phyloP scores from a whole-genome alignment of 78 protist genomes.

The Isochrysis galbana region DNA sequence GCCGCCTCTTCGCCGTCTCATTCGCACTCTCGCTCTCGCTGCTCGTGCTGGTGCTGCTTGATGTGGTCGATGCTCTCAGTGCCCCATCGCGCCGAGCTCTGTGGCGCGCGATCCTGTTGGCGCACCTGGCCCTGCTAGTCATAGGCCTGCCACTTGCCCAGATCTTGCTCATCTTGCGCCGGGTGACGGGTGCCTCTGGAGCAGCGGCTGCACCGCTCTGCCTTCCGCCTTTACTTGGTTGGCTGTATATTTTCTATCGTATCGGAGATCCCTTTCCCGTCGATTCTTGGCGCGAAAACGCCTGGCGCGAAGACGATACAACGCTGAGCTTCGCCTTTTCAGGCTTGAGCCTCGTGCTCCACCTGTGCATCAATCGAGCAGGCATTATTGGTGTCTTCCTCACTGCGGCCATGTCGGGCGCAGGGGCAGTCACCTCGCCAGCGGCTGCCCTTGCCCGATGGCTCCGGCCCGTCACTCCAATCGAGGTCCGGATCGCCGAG shows the following conservation, averaged over 20 bases:
- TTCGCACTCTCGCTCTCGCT: not conserved
- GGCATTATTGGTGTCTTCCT: not conserved
- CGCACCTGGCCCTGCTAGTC: not conserved
- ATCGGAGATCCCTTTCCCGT: not conserved
- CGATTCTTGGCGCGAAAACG: too few species aligned
- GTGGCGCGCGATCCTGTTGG: not conserved
- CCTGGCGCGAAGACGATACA: not conserved
- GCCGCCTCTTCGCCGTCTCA: not conserved
- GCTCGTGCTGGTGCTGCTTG: not conserved
- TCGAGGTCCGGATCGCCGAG: not conserved
- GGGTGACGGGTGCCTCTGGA: not conserved
- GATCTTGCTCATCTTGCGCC: not conserved
- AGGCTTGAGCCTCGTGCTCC: not conserved
- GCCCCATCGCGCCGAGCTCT: not conserved
- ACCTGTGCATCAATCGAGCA: not conserved
- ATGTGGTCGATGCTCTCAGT: not conserved
- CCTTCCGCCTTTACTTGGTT: not conserved
- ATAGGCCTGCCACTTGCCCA: not conserved
- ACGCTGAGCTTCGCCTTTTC: too few species aligned
- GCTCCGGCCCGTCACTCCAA: not conserved
- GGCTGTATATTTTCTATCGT: not conserved
- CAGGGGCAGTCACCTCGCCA: not conserved
- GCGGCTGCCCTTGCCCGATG: not conserved
- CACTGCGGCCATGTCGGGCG: not conserved
- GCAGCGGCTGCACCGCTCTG: not conserved